phyloP scores from a whole-genome alignment of 202 grass and related monocot species.

The Dendrocalamus latiflorus region DNA sequence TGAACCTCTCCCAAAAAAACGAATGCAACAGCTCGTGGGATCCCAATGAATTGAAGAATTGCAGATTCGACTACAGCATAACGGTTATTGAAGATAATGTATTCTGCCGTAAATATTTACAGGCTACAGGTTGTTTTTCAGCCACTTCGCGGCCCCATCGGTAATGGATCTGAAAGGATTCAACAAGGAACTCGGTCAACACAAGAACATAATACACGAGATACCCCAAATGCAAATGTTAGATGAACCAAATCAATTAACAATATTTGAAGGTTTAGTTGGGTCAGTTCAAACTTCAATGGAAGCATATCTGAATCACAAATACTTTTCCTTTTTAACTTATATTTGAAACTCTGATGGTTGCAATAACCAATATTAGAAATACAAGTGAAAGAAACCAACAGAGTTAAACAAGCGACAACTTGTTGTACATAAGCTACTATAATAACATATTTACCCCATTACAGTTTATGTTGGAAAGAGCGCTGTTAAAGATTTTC shows the following conservation, averaged over 20 bases:
- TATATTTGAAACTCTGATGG: background rate
- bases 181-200: constrained; percentile 20
- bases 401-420: background rate
- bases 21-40: background rate
- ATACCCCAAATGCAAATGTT: background rate
- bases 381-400: background rate
- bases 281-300: background rate
- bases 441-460: background rate
- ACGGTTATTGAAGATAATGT: no score
- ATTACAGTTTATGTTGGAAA: background rate
- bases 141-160: constrained; percentile 59
- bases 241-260: background rate
- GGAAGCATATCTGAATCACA: no score
- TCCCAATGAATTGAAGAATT: constrained; percentile 35
- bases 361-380: background rate
- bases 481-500: background rate
- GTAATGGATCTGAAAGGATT: constrained; percentile 53
- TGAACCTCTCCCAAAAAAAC: constrained; percentile 20
- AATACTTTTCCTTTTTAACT: no score
- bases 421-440: background rate
- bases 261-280: constrained; percentile 1
- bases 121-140: constrained; percentile 64
- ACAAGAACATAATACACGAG: background rate
- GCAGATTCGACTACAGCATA: no score
- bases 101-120: no score